These are phyloP conservation scores for Suhomyces tanzawaensis DNA, from an alignment of 805 yeast genomes.

Conservation along the genomic window DNA sequence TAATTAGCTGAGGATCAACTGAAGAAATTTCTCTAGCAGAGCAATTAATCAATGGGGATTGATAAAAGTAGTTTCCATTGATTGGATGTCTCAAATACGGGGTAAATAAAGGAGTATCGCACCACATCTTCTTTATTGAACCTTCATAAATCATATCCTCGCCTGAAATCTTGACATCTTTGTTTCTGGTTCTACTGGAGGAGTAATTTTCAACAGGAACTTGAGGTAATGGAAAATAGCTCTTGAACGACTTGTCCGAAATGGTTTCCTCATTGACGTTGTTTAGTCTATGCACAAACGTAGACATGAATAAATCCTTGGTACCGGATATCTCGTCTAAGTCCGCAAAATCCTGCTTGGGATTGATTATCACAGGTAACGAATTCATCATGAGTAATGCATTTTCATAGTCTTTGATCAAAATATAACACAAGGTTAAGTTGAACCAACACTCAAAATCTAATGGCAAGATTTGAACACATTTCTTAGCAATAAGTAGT, in stretches of 20 bases:
- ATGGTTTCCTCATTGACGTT: slow-evolving; percentile 25
- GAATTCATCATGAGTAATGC: slow-evolving; percentile 72
- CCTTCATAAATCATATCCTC: slow-evolving; percentile 15
- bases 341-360: slow-evolving; percentile 8
- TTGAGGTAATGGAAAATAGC: slow-evolving; percentile 29
- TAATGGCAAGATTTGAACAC: slow-evolving; percentile 69
- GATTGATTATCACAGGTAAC: slow-evolving; percentile 53
- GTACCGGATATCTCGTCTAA: slow-evolving; percentile 22
- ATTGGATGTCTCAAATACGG: slow-evolving; percentile 35
- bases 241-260: slow-evolving; percentile 24
- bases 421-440: slow-evolving; percentile 58
- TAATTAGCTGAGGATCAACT: slow-evolving; percentile 30
- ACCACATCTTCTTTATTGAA: slow-evolving; percentile 34
- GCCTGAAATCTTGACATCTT: not conserved
- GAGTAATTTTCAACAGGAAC: slow-evolving; percentile 7
- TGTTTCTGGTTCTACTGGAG: not conserved
- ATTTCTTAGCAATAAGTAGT: slow-evolving; percentile 51
- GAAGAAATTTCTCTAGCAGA: slow-evolving; percentile 34
- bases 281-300: slow-evolving; percentile 18
- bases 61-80: slow-evolving; percentile 33
- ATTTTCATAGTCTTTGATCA: slow-evolving; percentile 49
- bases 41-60: slow-evolving; percentile 33
- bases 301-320: slow-evolving; percentile 23
- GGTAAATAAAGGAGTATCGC: slow-evolving; percentile 25
- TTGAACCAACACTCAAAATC: slow-evolving; percentile 74